Conservation (phyloP, 2,329 filamentous ascomycete genomes). For the Penicillium capsulatum region DNA sequence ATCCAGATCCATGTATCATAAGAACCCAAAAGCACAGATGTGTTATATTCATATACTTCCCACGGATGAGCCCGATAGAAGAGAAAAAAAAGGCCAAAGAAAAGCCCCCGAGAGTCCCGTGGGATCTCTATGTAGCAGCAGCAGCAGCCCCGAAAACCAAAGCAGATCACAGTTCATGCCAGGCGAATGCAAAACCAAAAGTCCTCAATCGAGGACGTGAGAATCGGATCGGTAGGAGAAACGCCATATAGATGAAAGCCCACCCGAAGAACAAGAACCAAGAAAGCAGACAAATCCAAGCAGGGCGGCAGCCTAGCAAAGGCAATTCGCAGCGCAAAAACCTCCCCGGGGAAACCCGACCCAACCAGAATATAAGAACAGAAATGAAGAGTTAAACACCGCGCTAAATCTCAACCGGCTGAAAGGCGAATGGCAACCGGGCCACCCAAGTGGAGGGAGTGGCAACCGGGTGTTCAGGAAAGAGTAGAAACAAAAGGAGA, state of each 20-base stretch:
- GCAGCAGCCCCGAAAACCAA: slow-evolving; percentile 14
- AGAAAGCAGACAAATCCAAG: slow-evolving; percentile 6
- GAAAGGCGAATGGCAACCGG: slow-evolving; percentile 4
- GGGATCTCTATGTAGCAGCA: slow-evolving; percentile 19
- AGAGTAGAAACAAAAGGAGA: neutral
- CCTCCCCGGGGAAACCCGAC: slow-evolving; percentile 3
- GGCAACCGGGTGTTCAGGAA: too few species aligned
- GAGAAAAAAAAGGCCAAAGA: too few species aligned
- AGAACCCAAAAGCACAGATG: slow-evolving; percentile 3
- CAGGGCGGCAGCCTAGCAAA: slow-evolving; percentile 1
- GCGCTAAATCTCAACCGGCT: slow-evolving; percentile 30
- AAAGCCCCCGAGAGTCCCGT: slow-evolving; percentile 14
- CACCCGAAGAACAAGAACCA: slow-evolving; percentile 7
- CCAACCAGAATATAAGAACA: slow-evolving; percentile 8
- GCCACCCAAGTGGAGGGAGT: too few species aligned
- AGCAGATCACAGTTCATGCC: slow-evolving; percentile 28
- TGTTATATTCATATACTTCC: slow-evolving; percentile 10
- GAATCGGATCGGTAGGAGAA: neutral
- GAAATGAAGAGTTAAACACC: slow-evolving; percentile 25
- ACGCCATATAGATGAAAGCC: slow-evolving; percentile 10
- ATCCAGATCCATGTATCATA: too few species aligned
- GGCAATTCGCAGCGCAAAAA: slow-evolving; percentile 3
- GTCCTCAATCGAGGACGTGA: neutral
- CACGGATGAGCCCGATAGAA: too few species aligned
- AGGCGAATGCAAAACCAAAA: slow-evolving; percentile 20